These are phyloP conservation scores for Chalciporus sphaerocephalus DNA, from an alignment of 768 basidiomycete species.

Conservation along the genomic window DNA sequence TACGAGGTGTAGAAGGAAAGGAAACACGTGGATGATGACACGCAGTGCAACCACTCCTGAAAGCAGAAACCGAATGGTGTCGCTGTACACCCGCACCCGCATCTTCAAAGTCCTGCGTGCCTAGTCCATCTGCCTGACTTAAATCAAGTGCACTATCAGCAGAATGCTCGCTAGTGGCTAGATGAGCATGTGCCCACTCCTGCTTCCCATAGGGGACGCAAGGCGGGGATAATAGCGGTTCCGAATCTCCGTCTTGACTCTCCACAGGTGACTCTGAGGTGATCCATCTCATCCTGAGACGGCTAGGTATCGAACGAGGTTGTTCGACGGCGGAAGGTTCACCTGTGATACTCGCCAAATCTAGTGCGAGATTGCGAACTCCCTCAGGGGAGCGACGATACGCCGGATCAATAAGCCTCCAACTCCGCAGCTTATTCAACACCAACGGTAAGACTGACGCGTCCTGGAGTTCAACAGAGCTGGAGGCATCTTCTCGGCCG, in stretches of 20 bases:
- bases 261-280: constrained; percentile 6
- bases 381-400: constrained; percentile 12
- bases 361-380: constrained; percentile 17
- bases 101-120: constrained; percentile 16
- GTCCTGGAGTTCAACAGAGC: background rate
- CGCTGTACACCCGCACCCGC: constrained; percentile 1
- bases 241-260: constrained; percentile 4
- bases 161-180: background rate
- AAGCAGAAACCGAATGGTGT: constrained; percentile 11
- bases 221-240: constrained; percentile 5
- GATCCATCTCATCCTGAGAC: constrained; percentile 20
- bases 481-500: no score
- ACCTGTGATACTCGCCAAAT: constrained; percentile 14
- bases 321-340: background rate
- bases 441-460: constrained; percentile 19
- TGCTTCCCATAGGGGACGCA: constrained; percentile 1
- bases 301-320: background rate
- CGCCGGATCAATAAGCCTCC: constrained; percentile 21
- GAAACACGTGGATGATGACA: constrained; percentile 23
- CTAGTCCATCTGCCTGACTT: background rate
- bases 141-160: background rate
- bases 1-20: constrained; percentile 10
- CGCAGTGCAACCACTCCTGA: constrained; percentile 28
- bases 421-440: constrained; percentile 20
- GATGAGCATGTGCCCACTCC: constrained; percentile 1